phyloP scores from a whole-genome alignment of 1,284 basidiomycete genomes.

The Violaceomyces palustris region DNA sequence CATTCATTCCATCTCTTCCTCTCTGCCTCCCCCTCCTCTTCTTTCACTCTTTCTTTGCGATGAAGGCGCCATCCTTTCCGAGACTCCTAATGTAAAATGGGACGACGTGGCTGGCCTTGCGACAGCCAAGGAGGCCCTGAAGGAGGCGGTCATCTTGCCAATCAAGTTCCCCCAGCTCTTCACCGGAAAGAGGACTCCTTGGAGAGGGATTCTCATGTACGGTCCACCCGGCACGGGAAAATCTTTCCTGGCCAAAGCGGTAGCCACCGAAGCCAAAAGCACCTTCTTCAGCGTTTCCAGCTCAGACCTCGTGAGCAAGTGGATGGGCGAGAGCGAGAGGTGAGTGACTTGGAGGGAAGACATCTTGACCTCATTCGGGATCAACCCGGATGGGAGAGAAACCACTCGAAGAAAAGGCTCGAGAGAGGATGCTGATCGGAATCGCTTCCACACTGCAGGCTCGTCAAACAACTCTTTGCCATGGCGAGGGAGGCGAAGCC shows the following conservation, averaged over 20 bases:
- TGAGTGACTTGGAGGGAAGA: neutral
- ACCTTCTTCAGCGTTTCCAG: slow-evolving; percentile 97
- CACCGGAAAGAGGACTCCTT: slow-evolving; percentile 94
- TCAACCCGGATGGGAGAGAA: neutral
- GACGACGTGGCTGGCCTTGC: slow-evolving; percentile 95
- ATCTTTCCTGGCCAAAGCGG: slow-evolving; percentile 91
- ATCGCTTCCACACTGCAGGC: slow-evolving; percentile 57
- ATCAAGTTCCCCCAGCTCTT: slow-evolving; percentile 99
- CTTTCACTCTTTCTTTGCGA: neutral
- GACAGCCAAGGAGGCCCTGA: slow-evolving; percentile 88
- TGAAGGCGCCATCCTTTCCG: slow-evolving; percentile 78
- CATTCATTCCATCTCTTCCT: neutral
- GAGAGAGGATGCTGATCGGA: neutral
- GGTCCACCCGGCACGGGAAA: slow-evolving; percentile 60
- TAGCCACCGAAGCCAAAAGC: slow-evolving; percentile 93
- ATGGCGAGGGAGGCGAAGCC: slow-evolving; percentile 95
- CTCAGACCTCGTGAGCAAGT: slow-evolving; percentile 93
- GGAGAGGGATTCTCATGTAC: slow-evolving; percentile 91
- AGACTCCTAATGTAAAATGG: slow-evolving; percentile 95
- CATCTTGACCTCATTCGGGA: too few species aligned
- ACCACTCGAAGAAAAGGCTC: too few species aligned
- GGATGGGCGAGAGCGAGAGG: slow-evolving; percentile 94
- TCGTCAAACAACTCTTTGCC: slow-evolving; percentile 93
- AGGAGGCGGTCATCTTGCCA: slow-evolving; percentile 96
- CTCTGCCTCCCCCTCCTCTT: neutral